Evolutionary conservation across 2,329 filamentous ascomycete species (phyloP).

Genomic region (Fusarium sp.): DNA sequence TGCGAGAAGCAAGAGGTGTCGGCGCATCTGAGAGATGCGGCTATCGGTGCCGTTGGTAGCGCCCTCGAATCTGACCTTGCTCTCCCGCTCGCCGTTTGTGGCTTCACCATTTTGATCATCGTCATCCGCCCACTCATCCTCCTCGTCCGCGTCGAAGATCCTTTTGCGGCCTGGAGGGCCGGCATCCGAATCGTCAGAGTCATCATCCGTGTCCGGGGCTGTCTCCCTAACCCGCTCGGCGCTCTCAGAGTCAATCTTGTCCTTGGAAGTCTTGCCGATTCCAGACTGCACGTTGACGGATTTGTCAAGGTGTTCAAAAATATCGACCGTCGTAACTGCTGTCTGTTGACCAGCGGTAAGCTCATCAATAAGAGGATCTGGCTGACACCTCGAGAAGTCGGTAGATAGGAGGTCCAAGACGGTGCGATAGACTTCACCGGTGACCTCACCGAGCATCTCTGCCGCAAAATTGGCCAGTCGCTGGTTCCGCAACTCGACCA

Average conservation of each 20-base stretch:
- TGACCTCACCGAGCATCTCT: slow-evolving; percentile 73
- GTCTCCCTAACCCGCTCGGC: slow-evolving; percentile 59
- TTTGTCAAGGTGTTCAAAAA: slow-evolving; percentile 62
- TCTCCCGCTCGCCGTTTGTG: slow-evolving; percentile 49
- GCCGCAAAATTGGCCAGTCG: slow-evolving; percentile 76
- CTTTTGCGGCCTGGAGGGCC: slow-evolving; percentile 35
- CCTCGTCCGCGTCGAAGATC: slow-evolving; percentile 41
- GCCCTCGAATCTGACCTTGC: slow-evolving; percentile 63
- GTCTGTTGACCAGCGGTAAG: slow-evolving; percentile 44
- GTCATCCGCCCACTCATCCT: slow-evolving; percentile 46
- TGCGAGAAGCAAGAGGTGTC: slow-evolving; percentile 75
- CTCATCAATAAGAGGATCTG: slow-evolving; percentile 56
- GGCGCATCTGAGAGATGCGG: slow-evolving; percentile 68
- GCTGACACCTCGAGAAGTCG: slow-evolving; percentile 71
- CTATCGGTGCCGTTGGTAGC: slow-evolving; percentile 51
- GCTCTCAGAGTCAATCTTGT: slow-evolving; percentile 56
- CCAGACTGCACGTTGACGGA: slow-evolving; percentile 62
- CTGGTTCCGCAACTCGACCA: slow-evolving; percentile 81
- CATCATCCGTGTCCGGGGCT: slow-evolving; percentile 47
- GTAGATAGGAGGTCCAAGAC: slow-evolving; percentile 75
- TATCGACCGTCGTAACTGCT: slow-evolving; percentile 61
- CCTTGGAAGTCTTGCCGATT: slow-evolving; percentile 62
- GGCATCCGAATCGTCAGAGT: slow-evolving; percentile 50
- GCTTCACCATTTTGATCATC: slow-evolving; percentile 42
- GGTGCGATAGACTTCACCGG: slow-evolving; percentile 78